Percentiles rank a stretch among this genome's conserved stretches.
These are phyloP conservation scores for Phytophthora citricola DNA, from an alignment of 352 stramenopile genomes.

Conservation along the genomic window DNA sequence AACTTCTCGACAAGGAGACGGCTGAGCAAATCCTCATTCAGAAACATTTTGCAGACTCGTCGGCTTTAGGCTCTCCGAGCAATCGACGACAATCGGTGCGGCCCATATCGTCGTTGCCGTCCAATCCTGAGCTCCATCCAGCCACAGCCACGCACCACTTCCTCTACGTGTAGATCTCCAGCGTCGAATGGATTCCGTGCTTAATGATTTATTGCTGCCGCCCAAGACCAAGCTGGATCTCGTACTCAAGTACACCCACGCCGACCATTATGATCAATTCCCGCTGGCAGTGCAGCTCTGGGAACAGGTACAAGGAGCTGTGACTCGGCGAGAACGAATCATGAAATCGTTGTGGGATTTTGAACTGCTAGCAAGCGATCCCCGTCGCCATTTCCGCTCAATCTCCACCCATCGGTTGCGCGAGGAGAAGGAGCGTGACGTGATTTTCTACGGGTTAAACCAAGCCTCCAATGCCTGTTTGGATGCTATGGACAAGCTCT, in stretches of 20 bases:
- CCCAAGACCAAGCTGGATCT: conserved; percentile 66
- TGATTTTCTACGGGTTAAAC: conserved; percentile 64
- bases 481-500: conserved; percentile 57
- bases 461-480: conserved; percentile 51
- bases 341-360: conserved; percentile 52
- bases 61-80: background rate
- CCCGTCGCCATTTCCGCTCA: conserved; percentile 70
- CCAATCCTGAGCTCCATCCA: conserved; percentile 1
- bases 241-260: conserved; percentile 83
- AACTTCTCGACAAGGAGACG: conserved; percentile 45
- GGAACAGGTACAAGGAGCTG: conserved; percentile 55
- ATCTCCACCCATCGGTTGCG: conserved; percentile 67
- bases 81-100: conserved; percentile 8
- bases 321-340: conserved; percentile 53
- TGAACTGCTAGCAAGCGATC: conserved; percentile 70
- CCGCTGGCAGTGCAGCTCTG: conserved; percentile 65
- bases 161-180: conserved; percentile 68
- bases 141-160: conserved; percentile 46
- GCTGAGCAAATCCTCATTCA: conserved; percentile 53
- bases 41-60: conserved; percentile 48
- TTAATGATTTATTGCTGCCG: conserved; percentile 53
- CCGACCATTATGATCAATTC: conserved; percentile 65
- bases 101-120: conserved; percentile 3
- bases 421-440: conserved; percentile 75
- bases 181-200: conserved; percentile 60